phyloP scores from a whole-genome alignment of 441 rosid genomes.

The Manihot esculenta region DNA sequence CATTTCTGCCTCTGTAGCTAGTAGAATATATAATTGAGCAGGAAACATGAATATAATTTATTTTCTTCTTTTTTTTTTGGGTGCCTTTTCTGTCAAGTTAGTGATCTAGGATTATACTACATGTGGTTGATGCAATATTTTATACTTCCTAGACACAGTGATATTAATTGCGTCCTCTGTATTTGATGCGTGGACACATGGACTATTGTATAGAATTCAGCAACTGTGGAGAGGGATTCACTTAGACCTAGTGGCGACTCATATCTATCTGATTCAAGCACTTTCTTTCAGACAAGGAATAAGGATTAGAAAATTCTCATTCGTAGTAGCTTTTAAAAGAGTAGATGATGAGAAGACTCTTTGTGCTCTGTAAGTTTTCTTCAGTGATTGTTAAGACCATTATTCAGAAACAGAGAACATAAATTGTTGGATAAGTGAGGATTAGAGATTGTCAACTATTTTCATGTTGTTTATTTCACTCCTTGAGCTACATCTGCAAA shows the following conservation, averaged over 20 bases:
- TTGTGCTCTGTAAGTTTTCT: not conserved
- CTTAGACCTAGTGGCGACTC: not conserved
- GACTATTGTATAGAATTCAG: too few relatives aligned
- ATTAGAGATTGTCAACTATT: not conserved
- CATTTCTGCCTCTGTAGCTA: not conserved
- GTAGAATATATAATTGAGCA: not conserved
- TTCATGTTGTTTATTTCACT: not conserved
- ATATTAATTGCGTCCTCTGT: not conserved
- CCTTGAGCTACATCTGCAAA: not conserved
- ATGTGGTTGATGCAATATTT: not conserved
- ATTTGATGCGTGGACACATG: not conserved
- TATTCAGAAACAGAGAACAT: not conserved
- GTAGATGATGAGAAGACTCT: not conserved
- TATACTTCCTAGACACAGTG: not conserved
- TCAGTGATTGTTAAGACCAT: not conserved
- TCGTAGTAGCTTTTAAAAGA: not conserved
- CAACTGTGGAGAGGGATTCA: not conserved
- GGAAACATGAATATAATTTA: too few relatives aligned
- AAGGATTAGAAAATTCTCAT: not conserved
- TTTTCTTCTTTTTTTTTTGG: too few relatives aligned
- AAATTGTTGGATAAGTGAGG: not conserved
- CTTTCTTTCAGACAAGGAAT: not conserved
- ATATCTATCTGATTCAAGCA: not conserved
- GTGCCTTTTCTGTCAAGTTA: not conserved
- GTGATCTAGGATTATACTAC: conserved; percentile 1